These are phyloP conservation scores for Saccharomyces hybrid DNA, from an alignment of 1,139 yeast genomes.

Conservation along the genomic window DNA sequence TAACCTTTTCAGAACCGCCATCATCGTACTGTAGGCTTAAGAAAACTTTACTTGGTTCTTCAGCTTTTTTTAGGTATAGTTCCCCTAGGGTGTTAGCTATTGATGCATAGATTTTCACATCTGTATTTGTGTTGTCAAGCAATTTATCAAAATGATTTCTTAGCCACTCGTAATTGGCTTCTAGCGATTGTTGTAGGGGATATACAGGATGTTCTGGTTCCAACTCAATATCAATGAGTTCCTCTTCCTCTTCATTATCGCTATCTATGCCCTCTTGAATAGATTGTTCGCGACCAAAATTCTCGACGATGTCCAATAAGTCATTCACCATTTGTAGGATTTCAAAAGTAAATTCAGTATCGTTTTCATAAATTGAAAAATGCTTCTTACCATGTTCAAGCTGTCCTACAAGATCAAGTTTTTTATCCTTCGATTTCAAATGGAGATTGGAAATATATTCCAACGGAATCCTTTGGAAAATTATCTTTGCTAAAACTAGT, in stretches of 20 bases:
- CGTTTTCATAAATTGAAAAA: conserved; percentile 10
- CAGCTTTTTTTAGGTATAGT: conserved; percentile 55
- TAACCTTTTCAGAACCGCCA: conserved; percentile 39
- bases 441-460: conserved; percentile 48
- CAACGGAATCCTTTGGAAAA: conserved; percentile 51
- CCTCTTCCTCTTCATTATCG: conserved; percentile 38
- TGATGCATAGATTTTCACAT: conserved; percentile 32
- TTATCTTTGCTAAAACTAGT: conserved; percentile 50
- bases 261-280: conserved; percentile 46
- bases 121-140: conserved; percentile 22
- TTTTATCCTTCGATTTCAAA: conserved; percentile 30
- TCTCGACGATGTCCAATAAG: conserved; percentile 55
- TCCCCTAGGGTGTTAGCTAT: conserved; percentile 52
- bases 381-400: conserved; percentile 14
- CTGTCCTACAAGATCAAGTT: conserved; percentile 28
- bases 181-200: conserved; percentile 31
- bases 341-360: conserved; percentile 35
- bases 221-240: conserved; percentile 34
- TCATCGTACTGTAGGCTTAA: conserved; percentile 52
- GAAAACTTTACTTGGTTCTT: conserved; percentile 49
- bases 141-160: conserved; percentile 44
- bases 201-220: conserved; percentile 48
- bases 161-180: conserved; percentile 45
- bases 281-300: conserved; percentile 48
- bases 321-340: conserved; percentile 54